A percentile compares a stretch with the other conserved stretches of the same genome.
Conservation (phyloP, 805 yeast species). For the Lipomyces spencermartinsiae region DNA sequence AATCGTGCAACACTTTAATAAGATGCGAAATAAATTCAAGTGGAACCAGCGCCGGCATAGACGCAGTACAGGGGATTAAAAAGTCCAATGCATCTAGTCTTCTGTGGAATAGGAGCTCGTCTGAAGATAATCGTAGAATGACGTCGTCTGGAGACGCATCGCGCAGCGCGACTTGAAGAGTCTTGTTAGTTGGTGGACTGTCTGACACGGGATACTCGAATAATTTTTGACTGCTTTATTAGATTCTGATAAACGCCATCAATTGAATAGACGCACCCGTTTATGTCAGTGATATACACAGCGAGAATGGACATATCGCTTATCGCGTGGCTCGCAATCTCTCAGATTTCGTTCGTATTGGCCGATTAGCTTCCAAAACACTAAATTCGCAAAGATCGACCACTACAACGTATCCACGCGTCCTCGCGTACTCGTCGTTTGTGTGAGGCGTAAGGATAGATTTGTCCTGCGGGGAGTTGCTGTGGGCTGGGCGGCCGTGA, state of each 20-base stretch:
- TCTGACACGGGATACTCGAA: constrained; percentile 50
- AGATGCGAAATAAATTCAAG: constrained; percentile 59
- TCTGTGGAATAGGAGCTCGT: constrained; percentile 44
- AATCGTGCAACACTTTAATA: constrained; percentile 60
- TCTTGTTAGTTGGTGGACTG: constrained; percentile 46
- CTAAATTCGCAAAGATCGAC: not conserved
- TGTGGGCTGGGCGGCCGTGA: no score
- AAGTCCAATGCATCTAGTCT: constrained; percentile 41
- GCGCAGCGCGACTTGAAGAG: constrained; percentile 41
- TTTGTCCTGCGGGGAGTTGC: not conserved
- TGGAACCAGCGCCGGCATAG: constrained; percentile 60
- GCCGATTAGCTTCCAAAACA: not conserved
- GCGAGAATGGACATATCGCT: constrained; percentile 47
- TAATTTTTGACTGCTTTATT: constrained; percentile 45
- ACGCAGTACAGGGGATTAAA: constrained; percentile 44
- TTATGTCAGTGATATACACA: constrained; percentile 51
- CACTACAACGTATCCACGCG: not conserved
- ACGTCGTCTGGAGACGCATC: constrained; percentile 22
- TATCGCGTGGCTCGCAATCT: not conserved
- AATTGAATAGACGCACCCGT: constrained; percentile 45
- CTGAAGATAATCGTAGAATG: constrained; percentile 40
- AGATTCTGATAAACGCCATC: not conserved
- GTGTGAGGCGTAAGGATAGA: not conserved
- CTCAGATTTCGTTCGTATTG: not conserved
- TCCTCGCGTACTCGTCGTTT: not conserved